These are phyloP conservation scores for Suillus decipiens DNA, from an alignment of 768 basidiomycete genomes.

Conservation along the genomic window DNA sequence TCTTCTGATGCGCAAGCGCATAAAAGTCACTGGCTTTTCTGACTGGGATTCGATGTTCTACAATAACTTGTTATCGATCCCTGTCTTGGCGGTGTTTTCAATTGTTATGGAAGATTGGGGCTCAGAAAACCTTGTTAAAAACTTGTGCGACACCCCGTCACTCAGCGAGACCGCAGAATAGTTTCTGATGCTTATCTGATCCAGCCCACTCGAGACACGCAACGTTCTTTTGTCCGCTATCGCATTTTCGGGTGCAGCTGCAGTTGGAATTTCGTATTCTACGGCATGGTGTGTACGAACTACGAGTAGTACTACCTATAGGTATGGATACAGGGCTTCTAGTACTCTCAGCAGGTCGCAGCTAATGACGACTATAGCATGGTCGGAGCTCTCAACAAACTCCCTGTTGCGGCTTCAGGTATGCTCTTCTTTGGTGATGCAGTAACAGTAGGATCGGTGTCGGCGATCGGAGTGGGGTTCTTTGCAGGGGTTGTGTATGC, in stretches of 20 bases:
- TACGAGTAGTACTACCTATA: slow-evolving; percentile 98
- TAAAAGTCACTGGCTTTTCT: slow-evolving; percentile 92
- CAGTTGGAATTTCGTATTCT: slow-evolving; percentile 96
- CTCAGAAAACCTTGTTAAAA: slow-evolving; percentile 67
- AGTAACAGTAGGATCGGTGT: slow-evolving; percentile 85
- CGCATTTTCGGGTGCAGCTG: slow-evolving; percentile 95
- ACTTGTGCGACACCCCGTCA: slow-evolving; percentile 71
- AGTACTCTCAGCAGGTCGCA: slow-evolving; percentile 8
- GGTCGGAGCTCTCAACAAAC: slow-evolving; percentile 97
- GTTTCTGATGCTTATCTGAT: slow-evolving; percentile 10
- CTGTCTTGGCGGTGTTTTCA: slow-evolving; percentile 82
- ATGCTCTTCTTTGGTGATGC: slow-evolving; percentile 96
- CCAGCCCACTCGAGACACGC: slow-evolving; percentile 82
- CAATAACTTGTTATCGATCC: slow-evolving; percentile 95
- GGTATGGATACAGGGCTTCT: slow-evolving; percentile 43
- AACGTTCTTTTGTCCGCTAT: slow-evolving; percentile 82
- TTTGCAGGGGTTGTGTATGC: slow-evolving; percentile 92
- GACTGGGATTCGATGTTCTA: slow-evolving; percentile 99
- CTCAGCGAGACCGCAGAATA: not conserved
- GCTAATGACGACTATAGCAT: slow-evolving; percentile 52
- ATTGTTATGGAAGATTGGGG: slow-evolving; percentile 90
- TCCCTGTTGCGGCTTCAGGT: slow-evolving; percentile 98
- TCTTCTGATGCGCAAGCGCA: slow-evolving; percentile 92
- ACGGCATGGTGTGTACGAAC: slow-evolving; percentile 98
- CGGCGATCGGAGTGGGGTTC: slow-evolving; percentile 86